phyloP scores from a whole-genome alignment of 768 basidiomycete genomes.

The Clavulina sp. region DNA sequence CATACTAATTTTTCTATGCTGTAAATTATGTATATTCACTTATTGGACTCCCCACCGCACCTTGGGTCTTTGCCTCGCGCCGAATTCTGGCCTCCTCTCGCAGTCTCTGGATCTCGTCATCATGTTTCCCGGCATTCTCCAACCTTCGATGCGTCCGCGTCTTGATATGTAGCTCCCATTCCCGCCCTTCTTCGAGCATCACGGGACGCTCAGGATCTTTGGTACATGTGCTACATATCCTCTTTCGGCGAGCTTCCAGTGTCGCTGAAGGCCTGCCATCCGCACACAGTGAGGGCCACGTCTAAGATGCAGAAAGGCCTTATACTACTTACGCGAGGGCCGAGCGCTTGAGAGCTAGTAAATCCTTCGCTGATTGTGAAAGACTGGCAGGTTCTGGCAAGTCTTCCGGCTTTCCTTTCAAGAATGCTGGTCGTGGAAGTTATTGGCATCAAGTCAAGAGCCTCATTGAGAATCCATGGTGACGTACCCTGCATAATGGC shows the following conservation, averaged over 20 bases:
- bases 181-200: conserved; percentile 38
- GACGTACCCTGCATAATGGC: conserved; percentile 22
- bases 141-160: conserved; percentile 10
- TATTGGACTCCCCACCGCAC: too few relatives aligned
- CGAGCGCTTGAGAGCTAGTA: conserved; percentile 37
- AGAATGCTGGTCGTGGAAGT: conserved; percentile 32
- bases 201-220: conserved; percentile 34
- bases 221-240: conserved; percentile 47
- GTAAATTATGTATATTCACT: too few relatives aligned
- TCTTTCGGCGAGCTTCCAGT: conserved; percentile 36
- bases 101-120: conserved; percentile 3
- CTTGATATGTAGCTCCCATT: conserved; percentile 35
- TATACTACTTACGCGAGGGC: conserved; percentile 23
- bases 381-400: conserved; percentile 42
- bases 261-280: conserved; percentile 36
- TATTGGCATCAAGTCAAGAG: background rate
- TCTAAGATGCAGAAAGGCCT: conserved; percentile 10
- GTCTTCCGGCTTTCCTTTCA: conserved; percentile 19
- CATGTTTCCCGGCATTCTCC: conserved; percentile 9
- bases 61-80: too few relatives aligned
- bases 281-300: background rate
- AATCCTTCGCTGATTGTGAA: conserved; percentile 34
- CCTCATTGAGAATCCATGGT: background rate
- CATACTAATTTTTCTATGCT: too few relatives aligned
- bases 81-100: conserved; percentile 1